Evolutionary conservation across 441 rosid genomes (phyloP).

Genomic region (Croton setiger): DNA sequence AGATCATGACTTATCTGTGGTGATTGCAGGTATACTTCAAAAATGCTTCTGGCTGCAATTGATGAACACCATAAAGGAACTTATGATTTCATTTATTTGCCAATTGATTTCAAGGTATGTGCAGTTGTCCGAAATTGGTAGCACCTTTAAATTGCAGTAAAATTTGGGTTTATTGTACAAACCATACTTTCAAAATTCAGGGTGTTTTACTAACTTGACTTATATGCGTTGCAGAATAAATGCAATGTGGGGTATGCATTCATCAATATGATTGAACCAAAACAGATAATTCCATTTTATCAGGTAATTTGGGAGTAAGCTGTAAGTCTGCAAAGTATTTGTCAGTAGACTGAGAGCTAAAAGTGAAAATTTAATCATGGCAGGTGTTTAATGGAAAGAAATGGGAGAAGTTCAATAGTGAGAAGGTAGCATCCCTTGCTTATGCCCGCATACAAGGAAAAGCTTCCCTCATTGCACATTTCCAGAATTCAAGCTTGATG

Average conservation of each 20-base stretch:
- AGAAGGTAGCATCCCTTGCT: constrained; percentile 69
- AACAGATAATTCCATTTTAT: constrained; percentile 55
- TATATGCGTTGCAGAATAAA: constrained; percentile 53
- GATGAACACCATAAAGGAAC: constrained; percentile 63
- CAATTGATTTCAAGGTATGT: constrained; percentile 73
- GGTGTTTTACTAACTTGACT: constrained; percentile 6
- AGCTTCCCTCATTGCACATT: constrained; percentile 64
- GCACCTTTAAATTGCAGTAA: constrained; percentile 3
- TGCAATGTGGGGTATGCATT: constrained; percentile 83
- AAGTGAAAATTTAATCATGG: constrained; percentile 14
- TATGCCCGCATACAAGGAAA: constrained; percentile 82
- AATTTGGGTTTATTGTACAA: background rate
- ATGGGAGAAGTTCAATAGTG: constrained; percentile 83
- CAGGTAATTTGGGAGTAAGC: constrained; percentile 41
- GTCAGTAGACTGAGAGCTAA: constrained; percentile 14
- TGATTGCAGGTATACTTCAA: constrained; percentile 59
- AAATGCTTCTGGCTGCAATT: constrained; percentile 72
- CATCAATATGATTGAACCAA: constrained; percentile 65
- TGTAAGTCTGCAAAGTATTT: background rate
- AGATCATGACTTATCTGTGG: constrained; percentile 5
- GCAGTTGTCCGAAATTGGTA: constrained; percentile 9
- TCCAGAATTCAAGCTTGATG: constrained; percentile 84
- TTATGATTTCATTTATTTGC: constrained; percentile 64
- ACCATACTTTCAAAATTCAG: background rate
- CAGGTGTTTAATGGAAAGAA: constrained; percentile 73